phyloP scores from a whole-genome alignment of 2,329 filamentous ascomycete genomes.

The Neoarthrinium moseri region DNA sequence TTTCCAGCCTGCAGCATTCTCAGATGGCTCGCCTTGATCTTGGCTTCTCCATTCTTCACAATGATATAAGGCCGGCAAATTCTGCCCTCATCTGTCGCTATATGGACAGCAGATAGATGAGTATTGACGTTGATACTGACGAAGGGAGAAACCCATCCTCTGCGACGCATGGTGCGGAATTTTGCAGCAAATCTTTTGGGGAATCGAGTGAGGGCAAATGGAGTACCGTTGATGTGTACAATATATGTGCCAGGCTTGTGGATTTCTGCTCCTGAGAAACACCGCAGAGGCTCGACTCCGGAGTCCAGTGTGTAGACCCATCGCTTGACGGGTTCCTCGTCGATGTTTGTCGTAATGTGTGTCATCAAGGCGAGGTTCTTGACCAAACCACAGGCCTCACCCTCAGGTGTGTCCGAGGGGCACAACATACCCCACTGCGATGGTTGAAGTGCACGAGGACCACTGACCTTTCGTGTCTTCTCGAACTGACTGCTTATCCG shows the following conservation, averaged over 20 bases:
- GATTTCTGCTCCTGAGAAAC: conserved; percentile 75
- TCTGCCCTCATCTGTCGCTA: conserved; percentile 94
- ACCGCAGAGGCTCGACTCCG: conserved; percentile 74
- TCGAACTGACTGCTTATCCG: conserved; percentile 98
- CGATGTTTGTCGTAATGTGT: conserved; percentile 95
- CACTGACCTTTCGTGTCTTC: conserved; percentile 95
- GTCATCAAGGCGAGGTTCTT: conserved; percentile 99
- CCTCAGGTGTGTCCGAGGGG: conserved; percentile 95
- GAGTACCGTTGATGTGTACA: conserved; percentile 94
- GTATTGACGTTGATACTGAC: conserved; percentile 96
- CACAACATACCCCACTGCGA: conserved; percentile 99
- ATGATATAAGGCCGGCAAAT: conserved; percentile 96
- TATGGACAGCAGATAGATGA: conserved; percentile 87
- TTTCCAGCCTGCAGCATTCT: conserved; percentile 79
- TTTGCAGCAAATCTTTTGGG: conserved; percentile 83
- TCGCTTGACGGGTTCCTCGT: conserved; percentile 85
- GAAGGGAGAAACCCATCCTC: conserved; percentile 91
- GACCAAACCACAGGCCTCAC: conserved; percentile 94
- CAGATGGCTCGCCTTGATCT: conserved; percentile 75
- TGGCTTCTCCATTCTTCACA: conserved; percentile 83
- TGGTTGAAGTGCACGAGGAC: conserved; percentile 91
- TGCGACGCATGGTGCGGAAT: conserved; percentile 84
- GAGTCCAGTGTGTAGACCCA: conserved; percentile 85
- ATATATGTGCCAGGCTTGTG: conserved; percentile 82
- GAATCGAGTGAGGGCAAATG: conserved; percentile 80